Conservation (phyloP, 2,329 filamentous ascomycete genomes). For the Zarea fungicola region DNA sequence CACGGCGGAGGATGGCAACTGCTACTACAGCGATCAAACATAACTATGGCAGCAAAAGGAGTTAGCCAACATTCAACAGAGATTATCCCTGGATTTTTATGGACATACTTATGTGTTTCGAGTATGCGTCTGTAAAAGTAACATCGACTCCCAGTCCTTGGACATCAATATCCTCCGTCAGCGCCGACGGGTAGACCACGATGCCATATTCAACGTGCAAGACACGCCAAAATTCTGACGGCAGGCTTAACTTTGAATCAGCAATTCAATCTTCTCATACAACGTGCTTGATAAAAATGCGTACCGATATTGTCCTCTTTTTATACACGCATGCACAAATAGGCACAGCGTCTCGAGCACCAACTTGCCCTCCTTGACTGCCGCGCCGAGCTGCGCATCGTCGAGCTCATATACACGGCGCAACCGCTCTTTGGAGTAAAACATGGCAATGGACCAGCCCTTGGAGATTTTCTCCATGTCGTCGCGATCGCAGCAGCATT, state of each 20-base stretch:
- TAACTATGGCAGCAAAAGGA: slow-evolving; percentile 30
- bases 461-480: slow-evolving; percentile 32
- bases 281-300: neutral
- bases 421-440: slow-evolving; percentile 30
- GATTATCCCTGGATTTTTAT: too few species aligned
- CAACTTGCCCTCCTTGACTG: slow-evolving; percentile 27
- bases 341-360: slow-evolving; percentile 35
- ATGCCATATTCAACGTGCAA: slow-evolving; percentile 35
- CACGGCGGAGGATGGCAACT: slow-evolving; percentile 29
- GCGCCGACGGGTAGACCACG: slow-evolving; percentile 35
- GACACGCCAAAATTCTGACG: slow-evolving; percentile 33
- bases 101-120: slow-evolving; percentile 30
- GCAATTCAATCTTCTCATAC: neutral
- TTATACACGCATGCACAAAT: slow-evolving; percentile 35
- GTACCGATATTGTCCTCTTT: slow-evolving; percentile 32
- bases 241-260: slow-evolving; percentile 24
- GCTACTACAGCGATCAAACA: slow-evolving; percentile 27
- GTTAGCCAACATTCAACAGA: too few species aligned
- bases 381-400: slow-evolving; percentile 28
- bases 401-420: slow-evolving; percentile 27
- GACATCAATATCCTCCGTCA: slow-evolving; percentile 31
- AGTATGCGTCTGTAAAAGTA: slow-evolving; percentile 34
- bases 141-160: slow-evolving; percentile 27
- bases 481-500: slow-evolving; percentile 20
- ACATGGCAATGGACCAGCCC: slow-evolving; percentile 34